A percentile compares a stretch with the other conserved stretches of the same genome.
Conservation (phyloP, 345 rosid species). For the Murraya paniculata region DNA sequence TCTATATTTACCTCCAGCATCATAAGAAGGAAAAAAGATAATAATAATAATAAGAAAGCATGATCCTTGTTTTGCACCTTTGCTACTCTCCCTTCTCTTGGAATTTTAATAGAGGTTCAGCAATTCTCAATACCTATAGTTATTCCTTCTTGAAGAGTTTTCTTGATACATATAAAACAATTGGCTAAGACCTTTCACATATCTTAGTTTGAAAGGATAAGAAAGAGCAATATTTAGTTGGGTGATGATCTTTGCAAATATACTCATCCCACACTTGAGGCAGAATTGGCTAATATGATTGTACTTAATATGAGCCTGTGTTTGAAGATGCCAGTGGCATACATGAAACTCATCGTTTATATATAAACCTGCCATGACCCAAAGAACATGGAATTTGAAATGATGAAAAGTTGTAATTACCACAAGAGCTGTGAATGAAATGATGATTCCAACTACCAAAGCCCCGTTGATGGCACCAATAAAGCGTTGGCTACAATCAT, state of each 20-base stretch:
- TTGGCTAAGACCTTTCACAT: neutral
- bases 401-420: slow-evolving; percentile 34
- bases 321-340: neutral
- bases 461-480: slow-evolving; percentile 84
- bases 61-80: neutral
- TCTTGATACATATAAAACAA: neutral
- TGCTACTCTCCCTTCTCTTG: neutral
- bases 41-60: neutral
- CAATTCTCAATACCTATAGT: neutral
- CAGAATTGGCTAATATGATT: neutral
- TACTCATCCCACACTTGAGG: neutral
- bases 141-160: neutral
- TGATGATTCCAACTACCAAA: slow-evolving; percentile 65
- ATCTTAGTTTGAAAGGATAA: neutral
- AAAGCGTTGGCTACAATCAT: slow-evolving; percentile 72
- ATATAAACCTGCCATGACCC: neutral
- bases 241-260: neutral
- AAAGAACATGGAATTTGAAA: neutral
- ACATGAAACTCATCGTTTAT: neutral
- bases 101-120: neutral
- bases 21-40: too few relatives aligned
- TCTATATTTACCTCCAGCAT: neutral
- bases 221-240: neutral
- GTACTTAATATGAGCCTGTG: neutral
- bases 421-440: slow-evolving; percentile 82